Evolutionary conservation across 1,284 basidiomycete genomes (phyloP), one percentile per base, ranked within the genome.

Genomic region (Meira nashicola): DNA sequence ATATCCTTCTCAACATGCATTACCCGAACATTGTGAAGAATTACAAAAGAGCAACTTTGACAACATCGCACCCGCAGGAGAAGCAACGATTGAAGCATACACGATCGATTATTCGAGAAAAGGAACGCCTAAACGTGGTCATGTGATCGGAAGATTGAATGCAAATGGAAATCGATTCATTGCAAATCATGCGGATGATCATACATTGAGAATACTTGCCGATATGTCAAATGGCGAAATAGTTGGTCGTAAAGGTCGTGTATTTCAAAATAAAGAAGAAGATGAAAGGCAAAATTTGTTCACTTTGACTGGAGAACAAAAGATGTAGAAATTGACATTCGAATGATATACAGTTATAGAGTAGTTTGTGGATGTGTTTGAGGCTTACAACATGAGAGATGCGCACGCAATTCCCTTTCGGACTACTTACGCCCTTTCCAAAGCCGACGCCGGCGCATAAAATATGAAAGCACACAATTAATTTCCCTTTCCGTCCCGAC

Each of bases 111-210:
- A n/a, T 39, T 19, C 15, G 4, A 39, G 50, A 17, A 53, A 53
- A 25, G 50, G 50, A 15, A 15, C 14, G 19, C 38, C 50, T 4
- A 53, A 53, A 41, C 50, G 50, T 17, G 50, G 50, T 23, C 50
- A 53, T 33, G 50, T 53, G 21, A 41, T 53, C 28, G 50, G 7
- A 12, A 39, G 50, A 39, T 25, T 53, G 17, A n/a, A 4, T 2
- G 28, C 4, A 12, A 53, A 53, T 41, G 28, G 28, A 19, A 3
- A 23, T 39, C 50, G 50, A 12, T 53, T 53, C 28, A 53, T 53
- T 53, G 50, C 50, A 17, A 53, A 53, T 39, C 38, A 39, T 41
- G 50, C 50, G 17, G 50, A 53, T 25, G 50, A 53, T 19, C 28
- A 37, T 41, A 53, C 50, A 12, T 33, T 58, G 14, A n/a, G 28